A percentile compares a stretch with the other conserved stretches of the same genome.
Conservation (phyloP, 495 filamentous ascomycete genomes). For the Rhizodiscina lignyota region DNA sequence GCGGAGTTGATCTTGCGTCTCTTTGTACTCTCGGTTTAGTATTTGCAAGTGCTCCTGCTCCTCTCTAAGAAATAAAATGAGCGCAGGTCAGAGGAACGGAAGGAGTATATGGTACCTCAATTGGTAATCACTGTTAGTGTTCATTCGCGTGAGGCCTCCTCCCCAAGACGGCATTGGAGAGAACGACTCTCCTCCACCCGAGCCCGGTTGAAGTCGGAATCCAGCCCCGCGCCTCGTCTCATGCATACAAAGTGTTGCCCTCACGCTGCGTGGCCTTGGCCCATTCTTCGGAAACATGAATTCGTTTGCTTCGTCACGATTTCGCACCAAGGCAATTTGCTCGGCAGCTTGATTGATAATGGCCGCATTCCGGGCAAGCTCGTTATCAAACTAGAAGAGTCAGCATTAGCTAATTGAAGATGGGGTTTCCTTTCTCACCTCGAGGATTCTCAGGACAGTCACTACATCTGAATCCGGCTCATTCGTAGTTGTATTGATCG, state of each 20-base stretch:
- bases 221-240: conserved; percentile 42
- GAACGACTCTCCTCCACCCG: conserved; percentile 7
- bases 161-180: conserved; percentile 33
- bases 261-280: conserved; percentile 44
- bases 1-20: no score
- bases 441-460: conserved; percentile 62
- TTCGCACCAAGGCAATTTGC: conserved; percentile 61
- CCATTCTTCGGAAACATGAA: conserved; percentile 45
- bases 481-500: conserved; percentile 35
- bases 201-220: conserved; percentile 14
- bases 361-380: conserved; percentile 57
- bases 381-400: conserved; percentile 49
- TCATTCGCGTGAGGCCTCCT: conserved; percentile 54
- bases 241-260: conserved; percentile 48
- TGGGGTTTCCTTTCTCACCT: conserved; percentile 23
- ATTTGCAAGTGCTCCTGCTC: no score
- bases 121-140: conserved; percentile 58
- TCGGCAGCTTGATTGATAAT: conserved; percentile 75
- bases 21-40: no score
- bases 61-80: no score
- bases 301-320: conserved; percentile 43
- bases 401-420: background rate
- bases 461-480: conserved; percentile 59
- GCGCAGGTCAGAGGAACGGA: no score
- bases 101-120: no score